phyloP scores from a whole-genome alignment of 371 early-diverging fungal species.

The Apophysomyces ossiformis region DNA sequence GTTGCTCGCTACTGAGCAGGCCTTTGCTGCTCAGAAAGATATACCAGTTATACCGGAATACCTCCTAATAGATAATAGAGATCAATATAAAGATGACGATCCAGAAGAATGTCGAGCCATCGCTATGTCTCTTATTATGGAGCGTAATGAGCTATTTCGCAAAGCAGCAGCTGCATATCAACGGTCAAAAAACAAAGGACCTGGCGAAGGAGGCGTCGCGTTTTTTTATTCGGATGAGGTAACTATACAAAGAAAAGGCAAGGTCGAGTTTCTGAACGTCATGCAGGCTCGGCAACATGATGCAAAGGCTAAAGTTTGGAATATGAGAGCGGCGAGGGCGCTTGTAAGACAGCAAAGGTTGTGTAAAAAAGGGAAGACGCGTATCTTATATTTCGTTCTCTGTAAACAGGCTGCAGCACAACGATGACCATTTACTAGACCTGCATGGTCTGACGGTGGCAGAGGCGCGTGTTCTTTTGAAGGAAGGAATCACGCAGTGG shows the following conservation, averaged over 20 bases:
- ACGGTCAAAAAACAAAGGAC: slow-evolving; percentile 51
- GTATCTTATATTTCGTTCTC: slow-evolving; percentile 2
- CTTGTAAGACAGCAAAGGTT: slow-evolving; percentile 60
- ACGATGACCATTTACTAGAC: slow-evolving; percentile 66
- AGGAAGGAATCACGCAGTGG: slow-evolving; percentile 69
- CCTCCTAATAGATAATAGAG: slow-evolving; percentile 43
- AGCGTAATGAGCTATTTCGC: slow-evolving; percentile 66
- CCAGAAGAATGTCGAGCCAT: slow-evolving; percentile 64
- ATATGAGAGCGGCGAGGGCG: slow-evolving; percentile 75
- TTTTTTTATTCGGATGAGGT: slow-evolving; percentile 70
- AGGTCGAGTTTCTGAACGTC: neutral
- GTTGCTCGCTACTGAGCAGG: slow-evolving; percentile 28
- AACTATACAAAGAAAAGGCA: neutral
- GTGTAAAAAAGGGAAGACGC: neutral
- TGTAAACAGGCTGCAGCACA: slow-evolving; percentile 42
- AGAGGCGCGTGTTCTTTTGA: slow-evolving; percentile 64
- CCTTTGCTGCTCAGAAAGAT: slow-evolving; percentile 18
- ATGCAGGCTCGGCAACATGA: slow-evolving; percentile 60
- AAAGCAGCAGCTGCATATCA: slow-evolving; percentile 67
- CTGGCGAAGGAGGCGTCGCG: slow-evolving; percentile 68
- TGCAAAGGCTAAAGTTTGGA: slow-evolving; percentile 65
- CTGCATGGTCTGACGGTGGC: slow-evolving; percentile 70
- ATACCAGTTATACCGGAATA: slow-evolving; percentile 52
- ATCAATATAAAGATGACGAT: slow-evolving; percentile 60
- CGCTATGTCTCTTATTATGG: slow-evolving; percentile 50